These are phyloP conservation scores for Coprinopsis marcescibilis DNA, from an alignment of 768 basidiomycete genomes.

Conservation along the genomic window DNA sequence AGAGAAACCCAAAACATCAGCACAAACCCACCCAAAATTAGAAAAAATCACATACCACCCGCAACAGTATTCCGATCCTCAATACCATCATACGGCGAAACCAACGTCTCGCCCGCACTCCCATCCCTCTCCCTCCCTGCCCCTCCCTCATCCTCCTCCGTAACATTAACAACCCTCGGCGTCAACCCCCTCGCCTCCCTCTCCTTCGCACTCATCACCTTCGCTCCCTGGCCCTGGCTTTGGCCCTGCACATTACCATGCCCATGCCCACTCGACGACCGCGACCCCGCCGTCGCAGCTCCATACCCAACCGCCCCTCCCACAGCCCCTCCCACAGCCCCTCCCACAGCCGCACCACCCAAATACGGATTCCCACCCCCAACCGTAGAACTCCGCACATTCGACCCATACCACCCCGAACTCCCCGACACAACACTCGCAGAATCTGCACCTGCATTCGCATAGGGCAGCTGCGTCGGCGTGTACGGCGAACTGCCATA, in stretches of 20 bases:
- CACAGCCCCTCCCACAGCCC: no score
- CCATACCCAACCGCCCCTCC: no score
- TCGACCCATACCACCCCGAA: neutral
- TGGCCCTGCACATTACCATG: neutral
- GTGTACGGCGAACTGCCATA: no score
- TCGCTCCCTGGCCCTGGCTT: neutral
- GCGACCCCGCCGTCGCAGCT: no score
- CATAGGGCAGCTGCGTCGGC: no score
- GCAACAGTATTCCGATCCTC: neutral
- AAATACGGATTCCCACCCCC: neutral
- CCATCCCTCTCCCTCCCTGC: neutral
- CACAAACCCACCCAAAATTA: no score
- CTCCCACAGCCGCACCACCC: neutral
- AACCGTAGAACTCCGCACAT: neutral
- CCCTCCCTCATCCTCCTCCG: neutral
- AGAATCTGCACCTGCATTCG: no score
- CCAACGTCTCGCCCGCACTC: neutral
- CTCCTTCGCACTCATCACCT: constrained; percentile 17
- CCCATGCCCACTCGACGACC: neutral
- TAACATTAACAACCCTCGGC: constrained; percentile 6
- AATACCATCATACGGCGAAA: neutral
- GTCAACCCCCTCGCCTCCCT: constrained; percentile 15
- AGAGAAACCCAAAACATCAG: no score
- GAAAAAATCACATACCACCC: neutral
- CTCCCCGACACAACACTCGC: no score